Percentiles rank a stretch among this genome's conserved stretches.
Conservation (phyloP, 1,139 yeast genomes). For the Eremothecium sinecaudum region DNA sequence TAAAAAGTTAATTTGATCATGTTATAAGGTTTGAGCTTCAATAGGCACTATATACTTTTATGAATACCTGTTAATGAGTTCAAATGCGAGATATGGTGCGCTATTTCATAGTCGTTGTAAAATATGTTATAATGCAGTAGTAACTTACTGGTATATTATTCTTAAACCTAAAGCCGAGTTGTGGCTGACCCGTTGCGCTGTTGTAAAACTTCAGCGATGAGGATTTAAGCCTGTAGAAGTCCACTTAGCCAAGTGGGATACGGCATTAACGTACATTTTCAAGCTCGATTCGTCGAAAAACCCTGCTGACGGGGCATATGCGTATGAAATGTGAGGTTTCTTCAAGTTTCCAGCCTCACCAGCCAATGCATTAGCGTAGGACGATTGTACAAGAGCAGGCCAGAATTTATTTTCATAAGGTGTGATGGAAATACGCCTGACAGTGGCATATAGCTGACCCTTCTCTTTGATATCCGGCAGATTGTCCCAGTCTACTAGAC, state of each 20-base stretch:
- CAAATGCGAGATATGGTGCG: no score
- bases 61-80: no score
- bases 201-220: no score
- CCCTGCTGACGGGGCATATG: conserved; percentile 2
- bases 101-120: no score
- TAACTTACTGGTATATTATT: no score
- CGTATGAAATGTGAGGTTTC: not conserved
- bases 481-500: conserved; percentile 62
- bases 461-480: conserved; percentile 25
- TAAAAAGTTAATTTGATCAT: no score
- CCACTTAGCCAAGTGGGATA: conserved; percentile 2
- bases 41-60: no score
- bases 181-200: no score
- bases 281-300: conserved; percentile 3
- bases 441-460: conserved; percentile 25
- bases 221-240: conserved; percentile 5
- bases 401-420: conserved; percentile 20
- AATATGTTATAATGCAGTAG: no score
- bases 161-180: no score
- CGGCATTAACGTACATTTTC: conserved; percentile 4
- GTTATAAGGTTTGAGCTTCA: no score
- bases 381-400: conserved; percentile 7
- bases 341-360: not conserved
- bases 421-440: conserved; percentile 16
- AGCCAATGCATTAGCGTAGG: not conserved